Conservation (phyloP, 73 alveolate species). For the Paramecium biaurelia region DNA sequence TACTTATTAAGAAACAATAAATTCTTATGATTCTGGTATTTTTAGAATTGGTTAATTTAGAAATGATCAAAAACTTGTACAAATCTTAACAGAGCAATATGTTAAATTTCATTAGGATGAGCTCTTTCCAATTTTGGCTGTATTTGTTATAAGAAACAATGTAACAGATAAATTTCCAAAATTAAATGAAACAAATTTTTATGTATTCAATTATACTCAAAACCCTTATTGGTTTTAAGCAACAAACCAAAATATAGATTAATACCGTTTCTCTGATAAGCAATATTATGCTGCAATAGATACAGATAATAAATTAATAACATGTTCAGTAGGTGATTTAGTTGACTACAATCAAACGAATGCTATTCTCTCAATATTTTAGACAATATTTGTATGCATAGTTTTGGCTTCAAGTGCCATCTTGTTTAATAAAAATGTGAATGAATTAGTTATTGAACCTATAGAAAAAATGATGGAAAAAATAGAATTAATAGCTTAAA, state of each 20-base stretch:
- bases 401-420: slow-evolving; percentile 71
- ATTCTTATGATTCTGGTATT: slow-evolving; percentile 57
- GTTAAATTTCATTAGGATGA: slow-evolving; percentile 7
- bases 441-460: slow-evolving; percentile 77
- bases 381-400: slow-evolving; percentile 73
- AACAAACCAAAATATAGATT: not conserved
- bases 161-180: not conserved
- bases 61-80: not conserved
- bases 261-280: not conserved
- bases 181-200: not conserved
- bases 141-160: not conserved
- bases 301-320: not conserved
- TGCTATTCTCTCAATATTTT: slow-evolving; percentile 73
- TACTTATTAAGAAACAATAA: slow-evolving; percentile 67
- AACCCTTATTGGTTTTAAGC: not conserved
- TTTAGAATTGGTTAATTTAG: slow-evolving; percentile 16
- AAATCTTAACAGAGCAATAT: not conserved
- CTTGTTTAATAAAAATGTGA: slow-evolving; percentile 76
- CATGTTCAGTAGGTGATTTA: slow-evolving; percentile 66
- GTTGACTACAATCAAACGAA: slow-evolving; percentile 60
- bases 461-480: slow-evolving; percentile 82
- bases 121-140: not conserved
- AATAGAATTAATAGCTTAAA: slow-evolving; percentile 78
- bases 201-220: not conserved
- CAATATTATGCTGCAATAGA: not conserved